Evolutionary conservation across 306 rosid species (phyloP), one percentile per base, ranked within the genome.

Genomic region (Medicago lupulina): DNA sequence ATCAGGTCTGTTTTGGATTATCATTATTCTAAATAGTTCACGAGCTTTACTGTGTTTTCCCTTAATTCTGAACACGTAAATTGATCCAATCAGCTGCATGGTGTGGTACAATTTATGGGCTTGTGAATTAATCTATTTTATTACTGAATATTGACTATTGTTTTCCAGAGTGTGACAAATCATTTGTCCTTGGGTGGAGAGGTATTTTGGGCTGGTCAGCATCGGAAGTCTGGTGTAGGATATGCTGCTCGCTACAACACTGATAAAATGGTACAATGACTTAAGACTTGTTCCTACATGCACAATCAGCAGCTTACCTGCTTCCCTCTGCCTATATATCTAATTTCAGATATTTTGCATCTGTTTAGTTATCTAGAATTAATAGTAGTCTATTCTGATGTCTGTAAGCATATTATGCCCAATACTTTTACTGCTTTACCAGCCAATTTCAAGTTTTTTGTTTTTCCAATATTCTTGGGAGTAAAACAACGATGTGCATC

Each of bases 161-260:
- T 18, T 49, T 68, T 55, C 17, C 91, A 96, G 98, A 92, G 99
- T 59, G 91, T 96, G 74, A 81, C 97, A 19, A 88, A 81, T 46
- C 83, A 92, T 82, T 79, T 96, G 14, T 87, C 99, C 13, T 57
- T 96, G 90, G 99, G 99, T 2, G 99, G 97, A 38, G 99, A 92
- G 87, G 96, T 92, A 28, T 96, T 96, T 91, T 96, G 99, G 99
- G 93, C 98, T 77, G 98, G 99, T 83, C 98, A 92, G 88, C 98
- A 90, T 87, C 84, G 99, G 73, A 96, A 90, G 83, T 96, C 99
- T 44, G 98, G 99, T 66, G 78, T 90, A 83, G 98, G 98, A 58
- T 92, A 87, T 89, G 99, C 93, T 83, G 92, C 90, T 87, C 90
- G 97, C 76, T 96, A 90, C 86, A 89, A 87, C 90, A 90, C 91